These are phyloP conservation scores for Sphenostylis stenocarpa DNA, from an alignment of 306 rosid genomes.

Conservation along the genomic window DNA sequence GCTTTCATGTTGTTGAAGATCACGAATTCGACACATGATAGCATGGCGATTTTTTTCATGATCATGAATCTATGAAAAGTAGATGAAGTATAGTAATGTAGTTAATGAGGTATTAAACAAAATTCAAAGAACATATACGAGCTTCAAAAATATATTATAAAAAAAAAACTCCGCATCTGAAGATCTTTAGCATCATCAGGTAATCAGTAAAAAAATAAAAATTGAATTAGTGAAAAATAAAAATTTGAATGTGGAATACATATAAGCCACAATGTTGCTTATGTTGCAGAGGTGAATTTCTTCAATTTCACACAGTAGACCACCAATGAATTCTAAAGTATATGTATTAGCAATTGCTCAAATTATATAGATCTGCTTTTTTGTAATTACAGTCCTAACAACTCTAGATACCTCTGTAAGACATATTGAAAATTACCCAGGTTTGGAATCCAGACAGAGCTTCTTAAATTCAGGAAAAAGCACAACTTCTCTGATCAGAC, in stretches of 20 bases:
- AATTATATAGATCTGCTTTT: background rate
- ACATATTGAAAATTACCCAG: background rate
- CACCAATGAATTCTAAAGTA: background rate
- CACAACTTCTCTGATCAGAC: no score
- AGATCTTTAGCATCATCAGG: background rate
- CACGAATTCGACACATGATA: slow-evolving; percentile 33
- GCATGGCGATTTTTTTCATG: slow-evolving; percentile 42
- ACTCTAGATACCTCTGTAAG: background rate
- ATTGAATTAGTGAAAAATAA: background rate
- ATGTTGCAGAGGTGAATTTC: background rate
- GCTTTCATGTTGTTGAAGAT: slow-evolving; percentile 50
- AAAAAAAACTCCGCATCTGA: background rate
- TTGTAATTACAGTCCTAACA: background rate
- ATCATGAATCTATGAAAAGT: slow-evolving; percentile 52
- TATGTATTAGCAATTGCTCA: background rate
- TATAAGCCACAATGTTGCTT: background rate
- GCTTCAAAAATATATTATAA: background rate
- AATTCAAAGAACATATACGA: background rate
- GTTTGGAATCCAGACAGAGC: background rate
- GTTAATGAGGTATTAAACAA: background rate
- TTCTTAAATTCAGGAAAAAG: background rate
- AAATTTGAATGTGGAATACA: background rate
- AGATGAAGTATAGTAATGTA: background rate
- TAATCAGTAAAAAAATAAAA: background rate
- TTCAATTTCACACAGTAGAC: background rate